Conservation (phyloP, 345 rosid genomes). For the Eucalyptus curtisii region DNA sequence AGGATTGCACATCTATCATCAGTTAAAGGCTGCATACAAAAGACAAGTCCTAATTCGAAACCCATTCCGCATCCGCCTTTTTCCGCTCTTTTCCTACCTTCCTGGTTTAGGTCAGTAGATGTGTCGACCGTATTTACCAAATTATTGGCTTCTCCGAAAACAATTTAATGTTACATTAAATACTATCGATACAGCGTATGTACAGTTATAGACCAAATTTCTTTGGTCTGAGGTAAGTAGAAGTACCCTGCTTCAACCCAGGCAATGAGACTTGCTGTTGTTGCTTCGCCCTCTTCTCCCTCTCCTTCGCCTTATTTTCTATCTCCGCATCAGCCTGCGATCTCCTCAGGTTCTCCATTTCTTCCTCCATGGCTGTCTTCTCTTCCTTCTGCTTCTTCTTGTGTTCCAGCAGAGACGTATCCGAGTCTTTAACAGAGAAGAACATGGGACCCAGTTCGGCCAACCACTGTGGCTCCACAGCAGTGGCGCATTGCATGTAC, state of each 20-base stretch:
- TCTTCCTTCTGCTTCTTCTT: conserved; percentile 85
- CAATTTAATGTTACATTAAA: background rate
- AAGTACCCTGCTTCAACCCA: conserved; percentile 43
- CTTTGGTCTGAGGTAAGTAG: conserved; percentile 74
- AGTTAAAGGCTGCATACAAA: background rate
- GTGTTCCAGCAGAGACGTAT: conserved; percentile 82
- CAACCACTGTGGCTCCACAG: conserved; percentile 94
- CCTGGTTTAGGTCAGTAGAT: background rate
- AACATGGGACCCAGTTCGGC: conserved; percentile 98
- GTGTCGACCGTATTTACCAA: background rate
- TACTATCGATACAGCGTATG: conserved; percentile 4
- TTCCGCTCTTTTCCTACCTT: background rate
- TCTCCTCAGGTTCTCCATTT: conserved; percentile 81
- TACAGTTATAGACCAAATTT: conserved; percentile 64
- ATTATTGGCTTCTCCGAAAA: background rate
- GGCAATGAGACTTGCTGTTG: conserved; percentile 72
- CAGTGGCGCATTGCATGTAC: conserved; percentile 95
- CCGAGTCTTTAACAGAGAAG: conserved; percentile 87
- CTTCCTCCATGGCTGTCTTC: conserved; percentile 93
- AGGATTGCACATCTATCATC: background rate
- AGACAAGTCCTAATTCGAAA: background rate
- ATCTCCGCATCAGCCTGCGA: conserved; percentile 52
- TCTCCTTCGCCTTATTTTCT: conserved; percentile 42
- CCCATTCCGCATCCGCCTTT: background rate
- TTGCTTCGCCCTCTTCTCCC: conserved; percentile 47